Conservation (phyloP, 1,284 basidiomycete genomes). For the Sphagnurus paluster region DNA sequence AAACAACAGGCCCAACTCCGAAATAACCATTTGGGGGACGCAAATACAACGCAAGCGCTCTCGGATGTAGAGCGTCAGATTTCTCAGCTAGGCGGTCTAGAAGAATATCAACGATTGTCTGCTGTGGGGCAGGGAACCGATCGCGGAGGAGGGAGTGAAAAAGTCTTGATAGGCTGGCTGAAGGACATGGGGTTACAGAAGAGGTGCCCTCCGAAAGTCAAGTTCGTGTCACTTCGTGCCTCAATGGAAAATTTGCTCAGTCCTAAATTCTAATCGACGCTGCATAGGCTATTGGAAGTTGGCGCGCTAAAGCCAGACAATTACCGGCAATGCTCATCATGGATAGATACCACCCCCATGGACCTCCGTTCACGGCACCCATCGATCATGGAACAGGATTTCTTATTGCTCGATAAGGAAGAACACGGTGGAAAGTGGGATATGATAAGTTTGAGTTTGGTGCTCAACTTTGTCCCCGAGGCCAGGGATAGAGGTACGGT, state of each 20-base stretch:
- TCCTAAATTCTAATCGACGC: not conserved
- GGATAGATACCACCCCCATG: constrained; percentile 76
- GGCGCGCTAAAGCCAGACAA: constrained; percentile 85
- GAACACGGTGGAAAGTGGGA: constrained; percentile 64
- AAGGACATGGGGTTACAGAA: constrained; percentile 48
- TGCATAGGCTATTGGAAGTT: constrained; percentile 86
- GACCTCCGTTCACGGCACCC: constrained; percentile 83
- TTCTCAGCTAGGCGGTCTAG: constrained; percentile 69
- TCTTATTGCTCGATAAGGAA: constrained; percentile 57
- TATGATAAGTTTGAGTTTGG: constrained; percentile 79
- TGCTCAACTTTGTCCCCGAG: constrained; percentile 86
- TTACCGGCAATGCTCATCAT: constrained; percentile 61
- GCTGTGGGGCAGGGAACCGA: constrained; percentile 75
- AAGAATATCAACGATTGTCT: constrained; percentile 81
- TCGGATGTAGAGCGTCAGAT: constrained; percentile 60
- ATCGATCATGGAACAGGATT: constrained; percentile 78
- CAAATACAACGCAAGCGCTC: constrained; percentile 35
- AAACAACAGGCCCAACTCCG: constrained; percentile 57
- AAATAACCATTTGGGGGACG: constrained; percentile 20
- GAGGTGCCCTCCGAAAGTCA: constrained; percentile 33
- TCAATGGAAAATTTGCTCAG: no score
- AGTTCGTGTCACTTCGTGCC: constrained; percentile 32
- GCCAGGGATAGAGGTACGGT: constrained; percentile 69
- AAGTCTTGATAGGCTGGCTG: constrained; percentile 75
- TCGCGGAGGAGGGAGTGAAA: constrained; percentile 84